Percentiles rank a stretch among this genome's conserved stretches.
Conservation (phyloP, 768 basidiomycete species). For the Amanita fuliginea region DNA sequence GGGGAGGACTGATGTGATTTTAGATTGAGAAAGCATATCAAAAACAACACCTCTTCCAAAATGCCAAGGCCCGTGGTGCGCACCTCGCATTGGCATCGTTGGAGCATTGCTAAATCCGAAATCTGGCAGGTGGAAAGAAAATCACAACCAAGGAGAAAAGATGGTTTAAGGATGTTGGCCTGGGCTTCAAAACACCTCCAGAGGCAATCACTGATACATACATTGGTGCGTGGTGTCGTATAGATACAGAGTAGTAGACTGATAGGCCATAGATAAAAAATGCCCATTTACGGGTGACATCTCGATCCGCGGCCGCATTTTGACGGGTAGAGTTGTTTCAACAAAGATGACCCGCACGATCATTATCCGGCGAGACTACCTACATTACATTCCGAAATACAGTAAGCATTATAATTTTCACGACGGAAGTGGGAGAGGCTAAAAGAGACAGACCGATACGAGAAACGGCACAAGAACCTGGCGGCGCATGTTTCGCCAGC, state of each 20-base stretch:
- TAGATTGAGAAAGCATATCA: conserved; percentile 97
- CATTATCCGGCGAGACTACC: conserved; percentile 90
- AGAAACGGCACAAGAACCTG: conserved; percentile 97
- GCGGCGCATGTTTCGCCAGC: conserved; percentile 96
- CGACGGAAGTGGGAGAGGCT: neutral
- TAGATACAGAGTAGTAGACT: neutral
- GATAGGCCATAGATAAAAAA: conserved; percentile 77
- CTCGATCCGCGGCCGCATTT: conserved; percentile 97
- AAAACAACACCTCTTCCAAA: conserved; percentile 98
- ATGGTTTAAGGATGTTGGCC: conserved; percentile 98
- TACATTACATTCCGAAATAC: conserved; percentile 98
- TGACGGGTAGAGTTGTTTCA: conserved; percentile 95
- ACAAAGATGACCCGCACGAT: conserved; percentile 99
- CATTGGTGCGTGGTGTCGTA: conserved; percentile 55
- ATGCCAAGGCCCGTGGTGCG: conserved; percentile 83
- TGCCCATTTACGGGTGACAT: conserved; percentile 97
- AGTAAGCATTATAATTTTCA: conserved; percentile 35
- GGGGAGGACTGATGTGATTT: conserved; percentile 5
- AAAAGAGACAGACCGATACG: conserved; percentile 73
- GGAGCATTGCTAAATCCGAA: conserved; percentile 1
- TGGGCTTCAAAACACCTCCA: conserved; percentile 92
- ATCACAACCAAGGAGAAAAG: conserved; percentile 89
- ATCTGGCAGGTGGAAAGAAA: conserved; percentile 69
- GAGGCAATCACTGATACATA: conserved; percentile 96
- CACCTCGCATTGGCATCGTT: conserved; percentile 20